Conservation (phyloP, 495 filamentous ascomycete genomes). For the Penicillium goetzii region DNA sequence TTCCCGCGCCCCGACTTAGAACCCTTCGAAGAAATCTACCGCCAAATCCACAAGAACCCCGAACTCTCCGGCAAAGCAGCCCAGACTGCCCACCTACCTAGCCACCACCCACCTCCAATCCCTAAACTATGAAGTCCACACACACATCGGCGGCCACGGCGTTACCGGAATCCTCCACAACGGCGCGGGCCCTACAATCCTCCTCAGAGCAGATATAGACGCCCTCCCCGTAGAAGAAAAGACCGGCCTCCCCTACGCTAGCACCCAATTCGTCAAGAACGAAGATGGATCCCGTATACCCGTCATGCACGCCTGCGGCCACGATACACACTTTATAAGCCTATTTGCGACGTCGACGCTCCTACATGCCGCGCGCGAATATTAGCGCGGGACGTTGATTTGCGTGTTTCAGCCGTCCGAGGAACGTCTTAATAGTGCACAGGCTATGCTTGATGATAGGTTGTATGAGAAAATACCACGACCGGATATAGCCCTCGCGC, state of each 20-base stretch:
- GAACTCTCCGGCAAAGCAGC: constrained; percentile 57
- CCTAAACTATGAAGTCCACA: constrained; percentile 50
- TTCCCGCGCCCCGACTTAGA: constrained; percentile 40
- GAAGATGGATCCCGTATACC: constrained; percentile 50
- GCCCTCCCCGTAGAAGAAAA: constrained; percentile 61
- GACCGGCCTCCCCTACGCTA: constrained; percentile 60
- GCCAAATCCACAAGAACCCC: constrained; percentile 52
- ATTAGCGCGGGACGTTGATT: constrained; percentile 62
- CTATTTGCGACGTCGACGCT: constrained; percentile 56
- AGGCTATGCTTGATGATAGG: constrained; percentile 64
- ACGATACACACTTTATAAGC: constrained; percentile 63
- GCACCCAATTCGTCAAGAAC: constrained; percentile 45
- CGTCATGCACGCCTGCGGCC: constrained; percentile 71
- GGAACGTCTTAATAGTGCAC: constrained; percentile 58
- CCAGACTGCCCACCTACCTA: constrained; percentile 43
- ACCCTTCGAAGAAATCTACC: constrained; percentile 50
- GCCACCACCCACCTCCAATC: constrained; percentile 42
- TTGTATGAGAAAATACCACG: constrained; percentile 53
- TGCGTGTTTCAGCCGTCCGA: constrained; percentile 65
- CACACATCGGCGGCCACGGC: constrained; percentile 60
- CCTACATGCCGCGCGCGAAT: constrained; percentile 40
- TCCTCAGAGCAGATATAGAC: constrained; percentile 66
- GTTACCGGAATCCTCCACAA: constrained; percentile 60
- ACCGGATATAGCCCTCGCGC: constrained; percentile 61
- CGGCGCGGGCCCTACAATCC: constrained; percentile 54